Evolutionary conservation across 345 rosid species (phyloP).

Genomic region (Populus ilicifolia): DNA sequence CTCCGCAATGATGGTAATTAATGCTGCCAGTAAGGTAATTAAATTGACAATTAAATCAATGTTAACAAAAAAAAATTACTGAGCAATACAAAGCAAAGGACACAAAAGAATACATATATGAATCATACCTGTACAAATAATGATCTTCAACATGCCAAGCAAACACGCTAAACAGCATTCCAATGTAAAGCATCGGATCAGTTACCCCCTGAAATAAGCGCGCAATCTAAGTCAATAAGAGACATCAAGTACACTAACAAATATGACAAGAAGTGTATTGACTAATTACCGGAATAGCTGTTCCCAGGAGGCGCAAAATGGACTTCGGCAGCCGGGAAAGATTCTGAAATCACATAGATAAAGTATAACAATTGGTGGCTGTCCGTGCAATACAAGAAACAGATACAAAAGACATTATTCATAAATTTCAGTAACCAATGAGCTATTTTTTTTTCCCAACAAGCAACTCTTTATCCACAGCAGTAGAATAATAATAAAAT

Average conservation of each 20-base stretch:
- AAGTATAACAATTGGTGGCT: constrained; percentile 2
- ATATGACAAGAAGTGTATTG: neutral
- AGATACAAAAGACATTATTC: neutral
- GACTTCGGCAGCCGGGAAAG: constrained; percentile 86
- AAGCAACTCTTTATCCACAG: neutral
- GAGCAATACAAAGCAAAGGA: neutral
- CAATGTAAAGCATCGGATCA: constrained; percentile 99
- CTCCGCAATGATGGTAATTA: constrained; percentile 98
- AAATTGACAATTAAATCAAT: neutral
- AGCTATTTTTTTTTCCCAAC: neutral
- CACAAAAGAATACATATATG: neutral
- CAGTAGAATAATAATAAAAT: neutral
- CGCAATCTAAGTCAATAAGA: constrained; percentile 10
- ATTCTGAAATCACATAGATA: constrained; percentile 44
- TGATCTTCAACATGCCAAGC: constrained; percentile 99
- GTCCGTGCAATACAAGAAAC: constrained; percentile 6
- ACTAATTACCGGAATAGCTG: constrained; percentile 70
- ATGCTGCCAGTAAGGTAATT: constrained; percentile 51
- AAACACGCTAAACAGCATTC: constrained; percentile 98
- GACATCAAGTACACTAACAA: neutral
- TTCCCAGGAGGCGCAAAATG: constrained; percentile 78
- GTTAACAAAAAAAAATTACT: neutral
- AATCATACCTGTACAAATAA: constrained; percentile 80
- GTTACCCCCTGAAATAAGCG: constrained; percentile 83
- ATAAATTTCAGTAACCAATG: neutral